These are phyloP conservation scores for Conoideocrella luteorostrata DNA, from an alignment of 2,329 filamentous ascomycete genomes.

Conservation along the genomic window DNA sequence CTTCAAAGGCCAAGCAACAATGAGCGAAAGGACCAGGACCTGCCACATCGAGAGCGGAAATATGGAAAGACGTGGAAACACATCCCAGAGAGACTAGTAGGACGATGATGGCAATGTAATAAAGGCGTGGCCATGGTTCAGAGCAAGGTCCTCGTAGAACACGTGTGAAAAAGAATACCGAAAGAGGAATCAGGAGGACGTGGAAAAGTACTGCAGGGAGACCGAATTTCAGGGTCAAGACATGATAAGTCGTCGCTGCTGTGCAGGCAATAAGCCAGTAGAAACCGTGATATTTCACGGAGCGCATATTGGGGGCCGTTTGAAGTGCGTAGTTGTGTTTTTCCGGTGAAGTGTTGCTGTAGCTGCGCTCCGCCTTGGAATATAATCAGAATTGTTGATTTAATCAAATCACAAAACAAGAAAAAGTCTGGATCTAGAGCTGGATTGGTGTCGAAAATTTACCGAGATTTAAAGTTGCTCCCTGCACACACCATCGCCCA, in stretches of 20 bases:
- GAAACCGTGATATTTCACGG: neutral
- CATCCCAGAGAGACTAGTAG: constrained; percentile 1
- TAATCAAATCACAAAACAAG: neutral
- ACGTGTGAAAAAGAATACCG: neutral
- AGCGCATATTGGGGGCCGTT: neutral
- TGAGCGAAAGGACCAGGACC: neutral
- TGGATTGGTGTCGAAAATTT: neutral
- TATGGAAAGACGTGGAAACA: neutral
- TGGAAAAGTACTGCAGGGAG: neutral
- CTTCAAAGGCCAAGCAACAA: constrained; percentile 1
- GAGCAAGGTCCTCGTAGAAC: neutral
- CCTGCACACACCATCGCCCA: neutral
- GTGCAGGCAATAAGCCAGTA: constrained; percentile 2
- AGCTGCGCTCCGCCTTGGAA: neutral
- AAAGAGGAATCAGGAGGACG: constrained; percentile 1
- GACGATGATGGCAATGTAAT: neutral
- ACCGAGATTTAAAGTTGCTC: neutral
- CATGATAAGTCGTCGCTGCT: neutral
- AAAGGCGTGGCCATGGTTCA: constrained; percentile 3
- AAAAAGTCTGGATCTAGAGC: neutral
- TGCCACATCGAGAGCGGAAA: neutral
- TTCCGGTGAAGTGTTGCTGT: neutral
- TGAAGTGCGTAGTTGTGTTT: neutral
- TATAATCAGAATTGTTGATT: neutral
- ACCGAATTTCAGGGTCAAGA: neutral